Conservation (phyloP, 1,284 basidiomycete genomes). For the Apiotrichum gamsii region DNA sequence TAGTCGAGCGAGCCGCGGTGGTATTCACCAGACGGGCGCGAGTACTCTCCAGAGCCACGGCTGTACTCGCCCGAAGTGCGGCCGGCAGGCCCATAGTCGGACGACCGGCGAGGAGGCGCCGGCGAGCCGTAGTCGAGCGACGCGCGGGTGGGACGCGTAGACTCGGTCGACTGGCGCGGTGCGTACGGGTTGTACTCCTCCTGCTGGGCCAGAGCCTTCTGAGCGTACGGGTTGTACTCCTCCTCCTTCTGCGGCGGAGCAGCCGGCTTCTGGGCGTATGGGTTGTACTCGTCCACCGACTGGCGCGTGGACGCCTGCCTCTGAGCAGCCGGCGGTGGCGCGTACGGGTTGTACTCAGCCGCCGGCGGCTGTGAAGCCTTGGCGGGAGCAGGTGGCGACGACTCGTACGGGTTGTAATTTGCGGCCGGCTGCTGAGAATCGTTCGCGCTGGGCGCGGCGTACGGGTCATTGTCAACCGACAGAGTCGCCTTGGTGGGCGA, state of each 20-base stretch:
- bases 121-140: not conserved
- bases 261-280: conserved; percentile 1
- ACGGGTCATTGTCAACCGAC: not conserved
- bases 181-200: conserved; percentile 8
- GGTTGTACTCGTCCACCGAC: conserved; percentile 5
- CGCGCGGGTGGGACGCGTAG: too few species aligned
- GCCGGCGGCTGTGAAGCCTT: not conserved
- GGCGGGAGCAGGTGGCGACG: not conserved
- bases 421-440: not conserved
- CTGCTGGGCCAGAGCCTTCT: not conserved
- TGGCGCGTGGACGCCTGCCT: not conserved
- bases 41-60: not conserved
- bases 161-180: not conserved
- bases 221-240: conserved; percentile 1
- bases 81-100: not conserved
- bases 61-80: not conserved
- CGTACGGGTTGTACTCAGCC: conserved; percentile 5
- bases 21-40: not conserved
- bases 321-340: not conserved
- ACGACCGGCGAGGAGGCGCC: not conserved
- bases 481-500: not conserved
- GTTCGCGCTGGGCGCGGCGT: not conserved
- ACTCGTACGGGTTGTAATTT: not conserved
- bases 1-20: not conserved
- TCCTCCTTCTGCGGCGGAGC: too few species aligned